Base-by-base conservation (phyloP, 2,329 filamentous ascomycete genomes). In the Cyphellophora attinorum region DNA sequence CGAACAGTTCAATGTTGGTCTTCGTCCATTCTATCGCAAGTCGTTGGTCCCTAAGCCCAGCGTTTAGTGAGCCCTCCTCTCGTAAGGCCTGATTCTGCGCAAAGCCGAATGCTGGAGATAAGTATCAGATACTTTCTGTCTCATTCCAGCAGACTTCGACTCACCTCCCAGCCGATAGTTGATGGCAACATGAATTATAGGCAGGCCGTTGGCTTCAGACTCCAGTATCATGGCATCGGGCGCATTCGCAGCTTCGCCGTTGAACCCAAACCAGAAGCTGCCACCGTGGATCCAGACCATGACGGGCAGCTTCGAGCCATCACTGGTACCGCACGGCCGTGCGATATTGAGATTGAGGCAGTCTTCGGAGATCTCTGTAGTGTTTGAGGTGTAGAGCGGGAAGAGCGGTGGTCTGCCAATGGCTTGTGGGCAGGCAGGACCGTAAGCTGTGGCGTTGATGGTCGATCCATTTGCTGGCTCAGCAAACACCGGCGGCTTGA, bases 91-190 rank as follows among this genome's bases (percentile, higher is more conserved):
- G 27, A 11, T 28, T 40, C 27, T 46, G 43, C 6, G 31, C 31
- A 36, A 69, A 62, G 6, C 59, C 61, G 34, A 70, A 64, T 8
- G 36, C 30, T 28, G 21, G n/a, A 25, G 8, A n/a, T 8, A 25
- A 8, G n/a, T 8, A 25, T 8, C 21, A 25, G 8, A 19, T n/a
- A 25, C 21, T 8, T 8, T n/a, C 8, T 25, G 21, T n/a, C 21
- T 25, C 21, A 25, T 8, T 25, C 8, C 21, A 25, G n/a, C 8
- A 25, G 21, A n/a, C 21, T 8, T n/a, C 21, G 21, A 25, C 21
- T 25, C 21, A 25, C 21, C 21, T 25, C 35, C 38, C 19, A 44
- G 25, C 10, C 41, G 35, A 19, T 41, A 47, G 11, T 47, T 47
- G 30, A 45, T 42, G 3, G 40, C 25, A 5, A 41, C 40, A 33